Percentiles rank a stretch among this genome's conserved stretches.
These are phyloP conservation scores for Pseudofabraea citricarpa DNA, from an alignment of 2,329 filamentous ascomycete species.

Conservation along the genomic window DNA sequence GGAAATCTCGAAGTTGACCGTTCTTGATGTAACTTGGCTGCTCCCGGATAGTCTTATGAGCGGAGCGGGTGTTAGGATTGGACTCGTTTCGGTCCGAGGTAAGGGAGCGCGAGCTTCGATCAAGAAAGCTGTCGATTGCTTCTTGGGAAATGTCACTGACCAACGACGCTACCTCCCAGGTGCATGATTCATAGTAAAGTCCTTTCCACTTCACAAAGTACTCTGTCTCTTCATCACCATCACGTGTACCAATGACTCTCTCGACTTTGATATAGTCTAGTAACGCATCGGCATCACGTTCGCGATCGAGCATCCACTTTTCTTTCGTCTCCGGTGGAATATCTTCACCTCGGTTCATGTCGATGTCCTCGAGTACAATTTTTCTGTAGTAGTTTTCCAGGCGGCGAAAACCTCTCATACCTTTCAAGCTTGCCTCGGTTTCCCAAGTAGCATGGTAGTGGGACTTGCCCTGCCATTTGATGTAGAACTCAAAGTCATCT, in stretches of 20 bases:
- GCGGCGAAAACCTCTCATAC: conserved; percentile 79
- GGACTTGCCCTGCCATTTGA: conserved; percentile 97
- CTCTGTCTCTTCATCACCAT: conserved; percentile 75
- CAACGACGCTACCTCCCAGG: conserved; percentile 79
- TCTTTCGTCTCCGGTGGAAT: conserved; percentile 81
- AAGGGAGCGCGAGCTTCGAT: conserved; percentile 77
- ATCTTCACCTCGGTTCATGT: conserved; percentile 68
- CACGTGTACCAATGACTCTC: conserved; percentile 78
- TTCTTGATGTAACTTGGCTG: conserved; percentile 83
- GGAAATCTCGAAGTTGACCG: conserved; percentile 86
- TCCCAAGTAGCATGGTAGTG: conserved; percentile 98
- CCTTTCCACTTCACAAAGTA: conserved; percentile 98
- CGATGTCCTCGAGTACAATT: conserved; percentile 72
- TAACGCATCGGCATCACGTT: conserved; percentile 82
- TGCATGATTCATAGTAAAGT: conserved; percentile 87
- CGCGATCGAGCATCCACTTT: conserved; percentile 91
- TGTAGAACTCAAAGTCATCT: conserved; percentile 83
- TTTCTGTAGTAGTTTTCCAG: conserved; percentile 95
- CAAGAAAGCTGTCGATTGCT: conserved; percentile 87
- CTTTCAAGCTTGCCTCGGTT: conserved; percentile 65
- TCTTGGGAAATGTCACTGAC: conserved; percentile 76
- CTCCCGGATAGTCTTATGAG: conserved; percentile 66
- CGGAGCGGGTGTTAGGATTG: conserved; percentile 67
- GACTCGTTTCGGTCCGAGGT: conserved; percentile 74
- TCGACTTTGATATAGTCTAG: conserved; percentile 91